Evolutionary conservation across 73 alveolate genomes (phyloP), one percentile per base, ranked within the genome.

Genomic region (Symbiodinium pilosum): DNA sequence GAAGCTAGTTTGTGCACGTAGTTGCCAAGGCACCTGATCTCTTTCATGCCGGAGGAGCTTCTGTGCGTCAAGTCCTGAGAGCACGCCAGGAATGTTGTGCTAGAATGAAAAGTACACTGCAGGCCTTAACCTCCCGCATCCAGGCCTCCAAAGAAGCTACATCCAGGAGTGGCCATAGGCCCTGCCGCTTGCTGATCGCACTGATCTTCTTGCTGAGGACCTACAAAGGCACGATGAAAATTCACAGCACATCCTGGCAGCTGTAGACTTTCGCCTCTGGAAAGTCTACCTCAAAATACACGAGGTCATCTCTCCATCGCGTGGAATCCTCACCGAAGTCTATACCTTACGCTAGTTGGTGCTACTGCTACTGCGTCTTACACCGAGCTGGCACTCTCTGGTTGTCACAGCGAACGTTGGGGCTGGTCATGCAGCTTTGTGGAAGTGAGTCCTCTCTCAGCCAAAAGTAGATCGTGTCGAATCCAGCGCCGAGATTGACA

Each of bases 401-500:
- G n/a, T n/a, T n/a, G n/a, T n/a, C n/a, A n/a, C n/a, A n/a, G n/a
- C n/a, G n/a, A n/a, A n/a, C n/a, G n/a, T n/a, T n/a, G n/a, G n/a
- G n/a, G n/a, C n/a, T n/a, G n/a, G n/a, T n/a, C n/a, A n/a, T 54
- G 32, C 30, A 30, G 34, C 20, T 11, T 54, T 16, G 34, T 4
- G 30, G 26, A 30, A 54, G 4, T n/a, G 32, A 30, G 73, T 54
- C 73, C 73, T 89, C 95, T 16, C 99, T 86, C 32, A 98, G 93
- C 99, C 99, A 99, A 73, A 99, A 99, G 86, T 93, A 99, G 41
- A 98, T 81, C 32, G 99, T 93, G 94, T 99, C 99, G 83, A 97
- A 98, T n/a, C 99, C 99, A 40, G 99, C 99, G 18, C 99, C 99
- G 18, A 99, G 87, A 41, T 94, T 47, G 16, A 99, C 42, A 21